Evolutionary conservation across 2,329 filamentous ascomycete species (phyloP).

Genomic region (Cordyceps cicadae): DNA sequence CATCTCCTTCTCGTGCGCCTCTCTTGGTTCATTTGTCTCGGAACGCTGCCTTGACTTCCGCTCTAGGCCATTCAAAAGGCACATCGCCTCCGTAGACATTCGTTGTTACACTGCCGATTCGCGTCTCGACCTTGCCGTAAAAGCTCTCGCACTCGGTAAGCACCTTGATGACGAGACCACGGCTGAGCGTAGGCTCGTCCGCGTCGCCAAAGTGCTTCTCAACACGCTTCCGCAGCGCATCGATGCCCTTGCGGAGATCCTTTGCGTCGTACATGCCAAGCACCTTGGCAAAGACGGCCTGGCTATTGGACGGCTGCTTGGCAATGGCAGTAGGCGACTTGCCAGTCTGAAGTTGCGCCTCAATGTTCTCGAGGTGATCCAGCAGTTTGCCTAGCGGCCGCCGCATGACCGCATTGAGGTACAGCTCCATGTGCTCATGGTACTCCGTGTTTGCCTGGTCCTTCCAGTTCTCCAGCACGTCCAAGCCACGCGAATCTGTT

Average conservation of each 20-base stretch:
- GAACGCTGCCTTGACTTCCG: constrained; percentile 55
- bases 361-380: constrained; percentile 85
- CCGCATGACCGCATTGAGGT: constrained; percentile 80
- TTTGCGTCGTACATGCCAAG: constrained; percentile 71
- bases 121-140: constrained; percentile 53
- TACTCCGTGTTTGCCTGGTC: constrained; percentile 70
- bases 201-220: constrained; percentile 96
- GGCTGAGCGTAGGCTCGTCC: constrained; percentile 61
- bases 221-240: constrained; percentile 79
- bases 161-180: constrained; percentile 49
- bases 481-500: constrained; percentile 65
- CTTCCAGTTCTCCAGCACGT: constrained; percentile 76
- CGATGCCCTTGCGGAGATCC: constrained; percentile 83
- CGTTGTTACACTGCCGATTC: constrained; percentile 51
- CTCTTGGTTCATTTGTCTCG: constrained; percentile 8
- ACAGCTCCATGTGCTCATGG: constrained; percentile 77
- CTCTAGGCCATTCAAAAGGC: constrained; percentile 57
- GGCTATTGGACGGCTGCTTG: constrained; percentile 73
- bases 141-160: constrained; percentile 54
- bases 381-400: constrained; percentile 83
- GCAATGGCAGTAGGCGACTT: constrained; percentile 59
- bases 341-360: constrained; percentile 57
- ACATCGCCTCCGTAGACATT: constrained; percentile 59
- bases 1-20: neutral
- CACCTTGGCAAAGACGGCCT: constrained; percentile 77